Base-by-base conservation (phyloP, 805 yeast genomes). In the Kodamaea fukazawae region DNA sequence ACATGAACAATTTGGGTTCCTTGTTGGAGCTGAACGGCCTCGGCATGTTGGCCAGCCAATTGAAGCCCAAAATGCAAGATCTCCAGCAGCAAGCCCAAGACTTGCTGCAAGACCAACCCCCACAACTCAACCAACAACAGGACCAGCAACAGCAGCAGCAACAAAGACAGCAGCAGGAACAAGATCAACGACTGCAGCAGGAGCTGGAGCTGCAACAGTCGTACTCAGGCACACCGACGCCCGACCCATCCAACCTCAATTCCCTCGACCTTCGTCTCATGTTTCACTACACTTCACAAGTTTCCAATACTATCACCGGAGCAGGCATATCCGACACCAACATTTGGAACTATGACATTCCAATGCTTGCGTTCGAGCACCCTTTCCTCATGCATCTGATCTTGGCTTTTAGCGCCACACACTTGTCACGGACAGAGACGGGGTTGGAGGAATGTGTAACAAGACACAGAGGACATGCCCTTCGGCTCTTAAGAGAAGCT, bases 351-450 rank as follows among this genome's bases (percentile, higher is more conserved):
- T 79, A 77, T 37, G 95, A 87, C 50, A 88, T 91, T 16, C 96
- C 96, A 0, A 78, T 81, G 67, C 68, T 90, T 42, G 96, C 97
- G 4, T 88, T 90, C 63, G 78, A 82, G 41, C 83, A 82, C 57
- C 96, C 96, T 11, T 89, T 87, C 53, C 68, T 91, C 49, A 88
- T 91, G 96, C 97, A 91, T 57, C 82, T 95, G 1, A 73, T 91
- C 10, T 67, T 91, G 39, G 96, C 96, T 17, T 86, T 91, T 54
- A 81, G 95, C 41, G 97, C 97, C 2, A 87, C 97, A 0, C 97
- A 91, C 64, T 64, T 90, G 36, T 80, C 93, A 4, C 67, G 95
- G 45, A 79, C 84, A 2, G 86, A 83, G 49, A 71, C 79, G 33
- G 86, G 90, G 0, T 70, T 84, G 46, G 93, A 85, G 53, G 84